Conservation (phyloP, 805 yeast species). For the Limtongia smithiae region DNA sequence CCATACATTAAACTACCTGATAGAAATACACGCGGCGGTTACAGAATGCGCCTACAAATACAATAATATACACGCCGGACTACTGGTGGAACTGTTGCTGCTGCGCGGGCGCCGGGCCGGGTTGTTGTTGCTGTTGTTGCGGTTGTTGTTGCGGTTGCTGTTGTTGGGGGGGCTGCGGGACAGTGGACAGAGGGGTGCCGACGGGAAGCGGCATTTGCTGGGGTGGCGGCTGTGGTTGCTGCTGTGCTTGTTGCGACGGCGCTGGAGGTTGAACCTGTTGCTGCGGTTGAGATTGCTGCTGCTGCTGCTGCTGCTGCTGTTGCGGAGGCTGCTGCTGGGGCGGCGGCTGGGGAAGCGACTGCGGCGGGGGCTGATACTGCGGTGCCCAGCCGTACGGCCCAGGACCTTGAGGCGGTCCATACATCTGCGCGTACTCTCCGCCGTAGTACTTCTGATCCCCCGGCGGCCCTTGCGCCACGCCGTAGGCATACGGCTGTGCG, state of each 20-base stretch:
- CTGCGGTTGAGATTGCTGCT: conserved; percentile 6
- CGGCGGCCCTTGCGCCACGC: conserved; percentile 2
- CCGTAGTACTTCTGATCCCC: conserved; percentile 18
- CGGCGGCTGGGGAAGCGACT: background rate
- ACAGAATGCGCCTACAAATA: no score
- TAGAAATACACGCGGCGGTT: no score
- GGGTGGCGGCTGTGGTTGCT: conserved; percentile 8
- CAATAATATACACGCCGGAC: background rate
- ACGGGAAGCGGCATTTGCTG: no score
- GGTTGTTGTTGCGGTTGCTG: conserved; percentile 17
- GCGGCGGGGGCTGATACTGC: conserved; percentile 10
- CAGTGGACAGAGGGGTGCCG: no score
- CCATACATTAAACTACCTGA: no score
- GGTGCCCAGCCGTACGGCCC: conserved; percentile 15
- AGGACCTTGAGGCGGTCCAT: conserved; percentile 3
- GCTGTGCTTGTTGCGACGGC: conserved; percentile 1
- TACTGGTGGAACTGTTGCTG: conserved; percentile 2
- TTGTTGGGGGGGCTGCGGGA: conserved; percentile 14
- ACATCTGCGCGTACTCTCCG: conserved; percentile 9
- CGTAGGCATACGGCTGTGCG: conserved; percentile 13
- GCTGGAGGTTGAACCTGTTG: conserved; percentile 16
- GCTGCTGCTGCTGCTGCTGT: conserved; percentile 22
- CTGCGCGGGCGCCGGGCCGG: conserved; percentile 14
- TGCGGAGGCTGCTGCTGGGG: conserved; percentile 4
- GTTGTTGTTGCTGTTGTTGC: conserved; percentile 13